Base-by-base conservation (phyloP, 495 filamentous ascomycete genomes). In the Aspergillus ellipticus region DNA sequence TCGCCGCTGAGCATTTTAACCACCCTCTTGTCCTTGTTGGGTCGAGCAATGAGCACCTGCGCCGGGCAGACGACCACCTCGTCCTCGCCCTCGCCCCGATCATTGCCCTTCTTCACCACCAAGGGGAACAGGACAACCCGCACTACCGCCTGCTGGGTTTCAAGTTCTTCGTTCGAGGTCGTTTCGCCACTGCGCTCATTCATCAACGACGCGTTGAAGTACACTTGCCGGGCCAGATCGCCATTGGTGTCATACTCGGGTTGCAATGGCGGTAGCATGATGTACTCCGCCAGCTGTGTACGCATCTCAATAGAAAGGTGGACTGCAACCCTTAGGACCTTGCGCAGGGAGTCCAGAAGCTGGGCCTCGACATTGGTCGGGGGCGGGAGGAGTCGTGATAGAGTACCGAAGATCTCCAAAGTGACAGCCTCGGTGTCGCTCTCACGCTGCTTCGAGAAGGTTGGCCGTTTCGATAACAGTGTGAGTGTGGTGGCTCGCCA, bases 401-500 rank as follows among this genome's bases (percentile, higher is more conserved):
- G 75, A 1, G 87, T 90, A 54, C 82, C 79, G 65, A 91, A 88
- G 62, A 97, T 86, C 59, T 92, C 91, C 51, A 89, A 80, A 28
- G 91, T 86, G 31, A 96, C 91, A 8, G 90, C 90, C 68, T 96
- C 90, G 6, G 89, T 93, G 66, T 97, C 95, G 56, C 83, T 83
- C 29, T 85, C 81, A 50, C 92, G 85, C 69, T 96, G 90, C 4
- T 79, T 69, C 43, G 80, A 73, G 67, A 97, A 97, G 1, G 82
- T 67, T 10, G 85, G 80, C 13, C 93, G 82, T 60, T 85, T 85
- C 4, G 90, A 85, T 11, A 97, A 84, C 3, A 98, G 79, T 5
- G 89, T 96, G 8, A 98, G 79, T 2, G 95, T 97, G 15, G 90
- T 90, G 46, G 94, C 92, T 28, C 95, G 89, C 94, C 94, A 98